Evolutionary conservation across 192 early-diverging fungal genomes (phyloP).

Genomic region (Backusella morwellensis): DNA sequence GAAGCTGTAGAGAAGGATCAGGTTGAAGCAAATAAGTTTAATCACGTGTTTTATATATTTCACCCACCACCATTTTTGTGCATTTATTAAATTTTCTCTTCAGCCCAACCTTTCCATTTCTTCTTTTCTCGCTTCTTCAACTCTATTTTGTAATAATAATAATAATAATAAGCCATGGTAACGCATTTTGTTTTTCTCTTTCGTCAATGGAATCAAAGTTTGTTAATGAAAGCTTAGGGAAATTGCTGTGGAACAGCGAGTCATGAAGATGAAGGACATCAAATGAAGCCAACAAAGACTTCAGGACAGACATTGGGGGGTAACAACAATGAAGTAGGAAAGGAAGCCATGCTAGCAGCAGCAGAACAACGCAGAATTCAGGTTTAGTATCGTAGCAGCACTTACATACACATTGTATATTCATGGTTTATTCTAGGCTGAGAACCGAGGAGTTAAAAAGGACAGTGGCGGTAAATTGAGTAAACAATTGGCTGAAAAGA

Average conservation of each 20-base stretch:
- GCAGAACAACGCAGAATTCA: constrained; percentile 9
- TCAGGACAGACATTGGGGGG: constrained; percentile 6
- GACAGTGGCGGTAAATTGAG: constrained; percentile 11
- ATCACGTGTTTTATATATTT: background rate
- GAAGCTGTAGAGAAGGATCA: no score
- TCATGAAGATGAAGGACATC: constrained; percentile 12
- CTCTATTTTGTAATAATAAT: background rate
- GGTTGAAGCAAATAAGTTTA: background rate
- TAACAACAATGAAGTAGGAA: background rate
- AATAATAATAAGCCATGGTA: background rate
- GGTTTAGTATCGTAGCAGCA: background rate
- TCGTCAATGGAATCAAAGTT: background rate
- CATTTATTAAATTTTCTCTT: background rate
- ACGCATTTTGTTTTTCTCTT: background rate
- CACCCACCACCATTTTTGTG: background rate
- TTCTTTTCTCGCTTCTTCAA: background rate
- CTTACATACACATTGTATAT: background rate
- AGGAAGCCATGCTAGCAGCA: constrained; percentile 11
- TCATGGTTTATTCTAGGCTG: background rate
- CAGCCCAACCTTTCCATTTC: background rate
- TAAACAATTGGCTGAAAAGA: constrained; percentile 14
- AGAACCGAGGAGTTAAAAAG: constrained; percentile 11
- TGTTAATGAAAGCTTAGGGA: background rate
- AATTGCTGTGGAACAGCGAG: constrained; percentile 12
- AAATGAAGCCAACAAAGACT: background rate